Conservation (phyloP, 371 early-diverging fungal genomes). For the Neoconidiobolus thromboides region DNA sequence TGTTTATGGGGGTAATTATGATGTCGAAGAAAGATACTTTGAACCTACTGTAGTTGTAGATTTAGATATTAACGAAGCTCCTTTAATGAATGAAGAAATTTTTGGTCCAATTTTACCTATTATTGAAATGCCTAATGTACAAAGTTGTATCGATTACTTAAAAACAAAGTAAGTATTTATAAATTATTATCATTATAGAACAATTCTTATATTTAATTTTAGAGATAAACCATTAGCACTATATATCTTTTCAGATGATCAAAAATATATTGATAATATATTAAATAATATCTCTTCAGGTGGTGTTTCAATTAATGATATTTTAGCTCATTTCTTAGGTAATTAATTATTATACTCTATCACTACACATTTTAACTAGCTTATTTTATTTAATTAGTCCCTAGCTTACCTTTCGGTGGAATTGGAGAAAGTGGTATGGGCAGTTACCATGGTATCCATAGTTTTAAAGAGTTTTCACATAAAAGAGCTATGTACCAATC, state of each 20-base stretch:
- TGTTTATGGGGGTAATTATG: conserved; percentile 29
- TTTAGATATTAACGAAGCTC: conserved; percentile 23
- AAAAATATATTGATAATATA: conserved; percentile 1
- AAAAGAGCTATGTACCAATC: conserved; percentile 6
- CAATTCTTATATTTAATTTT: conserved; percentile 5
- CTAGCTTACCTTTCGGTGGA: conserved; percentile 81
- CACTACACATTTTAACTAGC: not conserved
- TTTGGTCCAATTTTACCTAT: conserved; percentile 82
- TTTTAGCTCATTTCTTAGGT: conserved; percentile 39
- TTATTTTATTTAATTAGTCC: conserved; percentile 14
- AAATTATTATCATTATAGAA: conserved; percentile 30
- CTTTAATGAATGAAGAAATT: conserved; percentile 51
- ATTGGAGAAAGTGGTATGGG: conserved; percentile 79
- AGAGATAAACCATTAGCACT: conserved; percentile 45
- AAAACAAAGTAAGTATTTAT: conserved; percentile 33
- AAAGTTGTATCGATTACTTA: conserved; percentile 52
- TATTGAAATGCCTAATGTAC: conserved; percentile 37
- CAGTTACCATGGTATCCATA: conserved; percentile 56
- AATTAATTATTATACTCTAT: conserved; percentile 4
- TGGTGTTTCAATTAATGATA: conserved; percentile 60
- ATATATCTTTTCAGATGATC: conserved; percentile 29
- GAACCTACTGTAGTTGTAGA: conserved; percentile 41
- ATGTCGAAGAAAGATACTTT: conserved; percentile 34
- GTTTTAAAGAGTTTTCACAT: conserved; percentile 60
- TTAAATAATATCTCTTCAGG: conserved; percentile 34